Percentiles rank a stretch among this genome's conserved stretches.
These are phyloP conservation scores for Phytophthora fragariae DNA, from an alignment of 352 stramenopile species.

Conservation along the genomic window DNA sequence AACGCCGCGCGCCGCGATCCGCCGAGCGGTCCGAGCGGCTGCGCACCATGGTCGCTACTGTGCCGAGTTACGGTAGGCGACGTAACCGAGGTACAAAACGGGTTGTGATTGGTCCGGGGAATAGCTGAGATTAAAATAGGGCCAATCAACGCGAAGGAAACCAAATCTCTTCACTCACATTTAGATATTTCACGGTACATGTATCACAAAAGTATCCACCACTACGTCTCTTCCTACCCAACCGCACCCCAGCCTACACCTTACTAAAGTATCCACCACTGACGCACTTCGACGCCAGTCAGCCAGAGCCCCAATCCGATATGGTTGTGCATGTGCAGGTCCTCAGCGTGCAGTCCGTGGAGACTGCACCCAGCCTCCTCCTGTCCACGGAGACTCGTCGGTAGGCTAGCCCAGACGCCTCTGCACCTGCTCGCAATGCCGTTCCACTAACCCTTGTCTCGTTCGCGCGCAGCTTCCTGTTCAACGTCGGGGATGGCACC, in stretches of 20 bases:
- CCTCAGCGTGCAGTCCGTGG: conserved; percentile 73
- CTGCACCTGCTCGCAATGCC: not conserved
- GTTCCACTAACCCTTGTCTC: conserved; percentile 16
- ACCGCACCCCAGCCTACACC: not conserved
- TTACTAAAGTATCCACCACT: not conserved
- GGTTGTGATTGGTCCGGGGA: no score
- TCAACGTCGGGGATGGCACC: conserved; percentile 91
- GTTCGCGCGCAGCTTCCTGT: conserved; percentile 70
- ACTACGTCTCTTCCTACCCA: no score
- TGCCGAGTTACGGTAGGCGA: no score
- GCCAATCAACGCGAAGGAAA: no score
- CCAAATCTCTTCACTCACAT: no score
- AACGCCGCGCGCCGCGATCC: conserved; percentile 16
- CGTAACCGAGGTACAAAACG: no score
- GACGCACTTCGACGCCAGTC: not conserved
- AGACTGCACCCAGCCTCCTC: conserved; percentile 80
- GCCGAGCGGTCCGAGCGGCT: conserved; percentile 5
- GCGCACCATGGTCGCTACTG: not conserved
- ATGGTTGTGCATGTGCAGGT: conserved; percentile 87
- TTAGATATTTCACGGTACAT: no score
- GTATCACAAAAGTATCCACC: not conserved
- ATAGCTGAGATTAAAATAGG: no score
- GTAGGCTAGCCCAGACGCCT: conserved; percentile 27
- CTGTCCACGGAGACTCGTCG: conserved; percentile 71
- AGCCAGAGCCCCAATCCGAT: conserved; percentile 4